phyloP scores from a whole-genome alignment of 2,329 filamentous ascomycete species.

The Penicillium sp. region DNA sequence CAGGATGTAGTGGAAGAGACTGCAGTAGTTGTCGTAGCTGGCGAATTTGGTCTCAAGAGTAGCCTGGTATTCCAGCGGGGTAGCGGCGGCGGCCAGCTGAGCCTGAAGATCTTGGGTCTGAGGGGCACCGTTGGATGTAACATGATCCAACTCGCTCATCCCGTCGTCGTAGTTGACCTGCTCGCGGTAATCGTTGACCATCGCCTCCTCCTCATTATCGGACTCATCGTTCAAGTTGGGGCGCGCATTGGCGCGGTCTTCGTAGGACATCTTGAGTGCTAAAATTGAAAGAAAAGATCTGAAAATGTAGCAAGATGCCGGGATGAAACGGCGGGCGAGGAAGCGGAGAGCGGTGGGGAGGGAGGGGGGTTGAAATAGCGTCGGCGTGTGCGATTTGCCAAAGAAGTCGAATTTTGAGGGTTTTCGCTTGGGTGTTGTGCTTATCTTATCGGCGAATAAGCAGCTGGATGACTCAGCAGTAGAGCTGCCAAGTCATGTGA shows the following conservation, averaged over 20 bases:
- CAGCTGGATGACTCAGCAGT: conserved; percentile 34
- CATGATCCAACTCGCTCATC: conserved; percentile 75
- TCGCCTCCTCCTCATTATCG: conserved; percentile 91
- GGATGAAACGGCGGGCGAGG: conserved; percentile 20
- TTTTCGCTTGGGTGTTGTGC: conserved; percentile 46
- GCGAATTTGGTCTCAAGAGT: conserved; percentile 95
- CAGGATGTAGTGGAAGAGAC: conserved; percentile 96
- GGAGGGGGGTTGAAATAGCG: conserved; percentile 29
- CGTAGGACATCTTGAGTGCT: conserved; percentile 43
- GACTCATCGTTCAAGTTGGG: conserved; percentile 67
- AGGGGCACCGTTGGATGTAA: conserved; percentile 64
- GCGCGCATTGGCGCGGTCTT: conserved; percentile 43
- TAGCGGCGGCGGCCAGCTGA: conserved; percentile 83
- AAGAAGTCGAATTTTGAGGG: conserved; percentile 44
- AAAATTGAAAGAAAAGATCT: conserved; percentile 10
- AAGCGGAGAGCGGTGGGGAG: conserved; percentile 15
- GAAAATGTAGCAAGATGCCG: conserved; percentile 15
- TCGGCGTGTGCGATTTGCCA: conserved; percentile 39
- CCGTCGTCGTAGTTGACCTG: conserved; percentile 92
- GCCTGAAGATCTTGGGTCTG: conserved; percentile 90
- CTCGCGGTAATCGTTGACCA: conserved; percentile 93
- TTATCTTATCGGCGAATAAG: conserved; percentile 41
- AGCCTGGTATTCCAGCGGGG: conserved; percentile 92
- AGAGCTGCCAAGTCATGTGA: neutral
- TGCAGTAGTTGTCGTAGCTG: conserved; percentile 99